phyloP scores from a whole-genome alignment of 2,329 filamentous ascomycete genomes.

The Talaromyces pinophilus region DNA sequence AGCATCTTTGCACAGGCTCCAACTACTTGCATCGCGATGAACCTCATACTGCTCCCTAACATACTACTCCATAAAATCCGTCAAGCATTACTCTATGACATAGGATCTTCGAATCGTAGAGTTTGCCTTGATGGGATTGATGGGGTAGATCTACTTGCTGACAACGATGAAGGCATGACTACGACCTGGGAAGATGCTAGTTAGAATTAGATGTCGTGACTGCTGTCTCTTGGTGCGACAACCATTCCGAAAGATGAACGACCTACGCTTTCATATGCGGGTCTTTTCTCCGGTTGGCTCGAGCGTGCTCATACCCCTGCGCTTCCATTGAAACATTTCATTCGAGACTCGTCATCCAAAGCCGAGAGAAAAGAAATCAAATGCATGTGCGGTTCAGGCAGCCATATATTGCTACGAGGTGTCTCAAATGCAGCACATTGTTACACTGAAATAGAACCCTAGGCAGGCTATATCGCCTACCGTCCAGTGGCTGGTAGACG shows the following conservation, averaged over 20 bases:
- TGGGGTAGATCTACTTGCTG: background rate
- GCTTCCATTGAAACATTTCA: background rate
- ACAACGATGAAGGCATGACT: background rate
- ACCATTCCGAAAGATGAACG: background rate
- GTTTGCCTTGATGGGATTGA: background rate
- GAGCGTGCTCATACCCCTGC: background rate
- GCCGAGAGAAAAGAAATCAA: background rate
- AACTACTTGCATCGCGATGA: background rate
- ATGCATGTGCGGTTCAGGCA: conserved; percentile 3
- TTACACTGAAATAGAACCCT: conserved; percentile 1
- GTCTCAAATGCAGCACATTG: background rate
- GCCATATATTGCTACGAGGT: background rate
- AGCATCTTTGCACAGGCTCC: background rate
- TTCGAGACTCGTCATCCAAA: background rate
- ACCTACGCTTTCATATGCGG: background rate
- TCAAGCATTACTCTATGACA: background rate
- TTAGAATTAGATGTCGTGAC: background rate
- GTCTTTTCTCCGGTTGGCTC: background rate
- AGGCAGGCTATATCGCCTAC: background rate
- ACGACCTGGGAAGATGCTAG: background rate
- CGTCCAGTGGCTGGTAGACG: background rate
- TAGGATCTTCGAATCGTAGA: background rate
- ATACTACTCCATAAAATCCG: no score
- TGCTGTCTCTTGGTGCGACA: background rate
- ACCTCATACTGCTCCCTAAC: background rate